Percentiles rank a stretch among this genome's conserved stretches.
Conservation (phyloP, 2,329 filamentous ascomycete species). For the Pyricularia sp. region DNA sequence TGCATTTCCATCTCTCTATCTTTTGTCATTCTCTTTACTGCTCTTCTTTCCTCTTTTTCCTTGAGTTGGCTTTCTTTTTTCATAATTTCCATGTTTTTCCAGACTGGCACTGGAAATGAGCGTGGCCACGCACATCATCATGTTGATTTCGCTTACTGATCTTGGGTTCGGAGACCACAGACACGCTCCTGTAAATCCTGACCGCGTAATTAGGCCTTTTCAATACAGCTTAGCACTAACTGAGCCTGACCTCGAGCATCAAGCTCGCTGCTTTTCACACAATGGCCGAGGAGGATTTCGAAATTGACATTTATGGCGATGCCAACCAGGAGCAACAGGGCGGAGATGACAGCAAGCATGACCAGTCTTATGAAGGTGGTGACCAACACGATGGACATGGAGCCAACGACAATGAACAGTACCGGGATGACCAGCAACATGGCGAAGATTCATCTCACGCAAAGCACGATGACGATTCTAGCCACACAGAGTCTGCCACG, state of each 20-base stretch:
- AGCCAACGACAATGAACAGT: conserved; percentile 4
- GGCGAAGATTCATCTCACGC: conserved; percentile 22
- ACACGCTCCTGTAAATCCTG: conserved; percentile 9
- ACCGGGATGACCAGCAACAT: conserved; percentile 23
- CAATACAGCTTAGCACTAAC: conserved; percentile 7
- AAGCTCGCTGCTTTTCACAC: conserved; percentile 10
- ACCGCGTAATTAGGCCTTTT: conserved; percentile 5
- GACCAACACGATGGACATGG: conserved; percentile 13
- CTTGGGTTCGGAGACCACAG: conserved; percentile 9
- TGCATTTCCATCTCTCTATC: conserved; percentile 10
- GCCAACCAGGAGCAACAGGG: conserved; percentile 28
- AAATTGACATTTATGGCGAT: conserved; percentile 61
- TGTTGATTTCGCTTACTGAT: conserved; percentile 10
- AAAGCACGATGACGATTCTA: conserved; percentile 17
- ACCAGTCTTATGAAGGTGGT: conserved; percentile 20
- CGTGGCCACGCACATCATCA: not conserved
- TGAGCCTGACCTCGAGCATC: not conserved
- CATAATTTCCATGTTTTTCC: not conserved
- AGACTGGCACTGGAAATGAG: not conserved
- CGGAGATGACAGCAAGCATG: conserved; percentile 21
- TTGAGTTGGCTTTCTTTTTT: not conserved
- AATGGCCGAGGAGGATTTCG: conserved; percentile 60
- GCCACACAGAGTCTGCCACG: conserved; percentile 12
- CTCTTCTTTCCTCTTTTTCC: not conserved
- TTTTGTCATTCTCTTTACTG: conserved; percentile 10